A percentile compares a stretch with the other conserved stretches of the same genome.
Evolutionary conservation across 306 rosid species (phyloP).

Genomic region (Dalbergia oliveri): DNA sequence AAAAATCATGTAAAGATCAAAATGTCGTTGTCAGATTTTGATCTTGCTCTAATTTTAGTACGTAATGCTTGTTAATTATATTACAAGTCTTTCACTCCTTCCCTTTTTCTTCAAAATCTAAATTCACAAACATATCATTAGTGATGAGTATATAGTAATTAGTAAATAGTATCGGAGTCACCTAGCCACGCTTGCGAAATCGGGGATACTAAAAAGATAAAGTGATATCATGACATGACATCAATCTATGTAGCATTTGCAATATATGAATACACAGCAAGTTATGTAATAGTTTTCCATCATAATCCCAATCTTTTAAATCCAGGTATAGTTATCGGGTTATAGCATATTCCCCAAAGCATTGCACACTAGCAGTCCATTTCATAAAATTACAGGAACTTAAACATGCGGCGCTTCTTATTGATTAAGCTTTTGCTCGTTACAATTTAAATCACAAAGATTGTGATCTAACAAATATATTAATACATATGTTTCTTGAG

Average conservation of each 20-base stretch:
- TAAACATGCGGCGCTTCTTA: neutral
- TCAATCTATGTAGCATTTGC: neutral
- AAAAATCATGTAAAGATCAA: neutral
- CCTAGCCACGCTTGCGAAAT: slow-evolving; percentile 2
- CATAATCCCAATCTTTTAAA: neutral
- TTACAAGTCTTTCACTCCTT: no score
- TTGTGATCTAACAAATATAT: slow-evolving; percentile 1
- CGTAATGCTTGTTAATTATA: neutral
- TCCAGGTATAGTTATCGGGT: neutral
- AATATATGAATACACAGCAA: neutral
- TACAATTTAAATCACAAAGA: neutral
- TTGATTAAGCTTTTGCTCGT: neutral
- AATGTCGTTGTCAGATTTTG: neutral
- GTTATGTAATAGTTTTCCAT: neutral
- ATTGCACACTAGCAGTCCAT: neutral
- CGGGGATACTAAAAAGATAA: slow-evolving; percentile 12
- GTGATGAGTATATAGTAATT: neutral
- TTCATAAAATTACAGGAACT: neutral
- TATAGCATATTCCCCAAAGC: slow-evolving; percentile 34
- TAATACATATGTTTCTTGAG: slow-evolving; percentile 5
- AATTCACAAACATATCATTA: no score
- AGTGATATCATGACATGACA: slow-evolving; percentile 20
- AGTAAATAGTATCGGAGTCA: slow-evolving; percentile 13
- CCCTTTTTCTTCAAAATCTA: no score
- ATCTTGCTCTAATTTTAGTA: neutral